A percentile compares a stretch with the other conserved stretches of the same genome.
Evolutionary conservation across 176 grass and related monocot species (phyloP).

Genomic region (Oryza rufipogon): DNA sequence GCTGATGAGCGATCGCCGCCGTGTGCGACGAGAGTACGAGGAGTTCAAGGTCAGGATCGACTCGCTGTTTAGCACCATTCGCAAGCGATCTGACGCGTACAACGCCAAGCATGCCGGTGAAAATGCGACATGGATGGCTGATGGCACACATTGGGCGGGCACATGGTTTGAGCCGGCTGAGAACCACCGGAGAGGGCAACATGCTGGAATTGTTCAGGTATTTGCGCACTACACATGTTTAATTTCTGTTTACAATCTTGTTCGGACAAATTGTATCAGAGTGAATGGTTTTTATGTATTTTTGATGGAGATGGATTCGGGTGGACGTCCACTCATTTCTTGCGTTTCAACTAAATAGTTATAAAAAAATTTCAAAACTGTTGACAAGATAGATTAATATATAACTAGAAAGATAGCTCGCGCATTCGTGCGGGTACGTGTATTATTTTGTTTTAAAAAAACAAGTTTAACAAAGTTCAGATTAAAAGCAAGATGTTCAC

Average conservation of each 20-base stretch:
- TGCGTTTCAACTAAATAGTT: no score
- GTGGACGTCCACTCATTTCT: no score
- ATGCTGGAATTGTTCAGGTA: no score
- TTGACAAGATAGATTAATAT: no score
- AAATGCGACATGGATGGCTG: constrained; percentile 56
- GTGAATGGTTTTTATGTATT: not conserved
- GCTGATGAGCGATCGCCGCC: constrained; percentile 40
- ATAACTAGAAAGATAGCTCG: no score
- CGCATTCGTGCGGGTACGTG: no score
- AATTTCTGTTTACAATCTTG: not conserved
- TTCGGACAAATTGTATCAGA: not conserved
- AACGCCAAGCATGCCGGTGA: constrained; percentile 17
- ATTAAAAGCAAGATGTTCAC: no score
- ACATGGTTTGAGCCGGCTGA: constrained; percentile 41
- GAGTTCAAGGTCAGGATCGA: constrained; percentile 58
- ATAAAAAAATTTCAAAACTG: no score
- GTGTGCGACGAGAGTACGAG: constrained; percentile 44
- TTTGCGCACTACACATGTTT: not conserved
- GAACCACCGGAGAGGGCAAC: constrained; percentile 47
- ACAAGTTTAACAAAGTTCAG: no score
- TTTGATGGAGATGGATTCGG: no score
- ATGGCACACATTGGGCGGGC: constrained; percentile 49
- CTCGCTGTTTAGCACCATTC: constrained; percentile 34
- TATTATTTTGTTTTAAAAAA: no score
- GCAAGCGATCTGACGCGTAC: constrained; percentile 36